phyloP scores from a whole-genome alignment of 495 filamentous ascomycete species.

The Talaromyces wortmannii region DNA sequence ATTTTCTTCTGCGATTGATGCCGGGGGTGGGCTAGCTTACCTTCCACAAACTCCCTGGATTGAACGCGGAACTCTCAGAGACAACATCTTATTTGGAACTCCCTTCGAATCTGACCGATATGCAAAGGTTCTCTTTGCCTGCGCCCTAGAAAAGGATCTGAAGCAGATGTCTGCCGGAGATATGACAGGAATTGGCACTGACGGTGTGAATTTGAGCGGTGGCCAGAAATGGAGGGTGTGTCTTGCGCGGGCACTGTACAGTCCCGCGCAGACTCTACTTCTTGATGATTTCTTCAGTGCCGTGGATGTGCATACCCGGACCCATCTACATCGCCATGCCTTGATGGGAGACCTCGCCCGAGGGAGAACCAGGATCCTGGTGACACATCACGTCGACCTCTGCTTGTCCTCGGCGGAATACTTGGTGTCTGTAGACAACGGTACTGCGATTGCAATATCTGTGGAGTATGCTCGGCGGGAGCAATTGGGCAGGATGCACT shows the following conservation, averaged over 20 bases:
- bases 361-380: conserved; percentile 67
- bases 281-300: conserved; percentile 75
- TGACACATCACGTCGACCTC: conserved; percentile 72
- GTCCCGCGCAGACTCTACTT: conserved; percentile 65
- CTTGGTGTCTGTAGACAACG: conserved; percentile 58
- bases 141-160: conserved; percentile 63
- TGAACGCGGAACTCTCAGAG: conserved; percentile 65
- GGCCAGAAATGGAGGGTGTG: conserved; percentile 74
- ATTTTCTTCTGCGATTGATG: conserved; percentile 62
- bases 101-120: conserved; percentile 59
- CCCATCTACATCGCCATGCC: conserved; percentile 66
- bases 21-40: conserved; percentile 50
- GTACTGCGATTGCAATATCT: conserved; percentile 12
- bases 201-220: conserved; percentile 73
- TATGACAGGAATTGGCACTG: conserved; percentile 66
- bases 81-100: conserved; percentile 68
- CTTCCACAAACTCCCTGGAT: conserved; percentile 81
- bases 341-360: conserved; percentile 58
- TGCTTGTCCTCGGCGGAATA: conserved; percentile 63
- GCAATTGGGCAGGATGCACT: background rate
- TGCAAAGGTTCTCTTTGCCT: conserved; percentile 53
- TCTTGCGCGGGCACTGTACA: conserved; percentile 74
- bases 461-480: background rate
- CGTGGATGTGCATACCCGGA: conserved; percentile 59
- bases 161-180: conserved; percentile 66